Conservation (phyloP, 345 rosid genomes). For the Rubroshorea leprosula region DNA sequence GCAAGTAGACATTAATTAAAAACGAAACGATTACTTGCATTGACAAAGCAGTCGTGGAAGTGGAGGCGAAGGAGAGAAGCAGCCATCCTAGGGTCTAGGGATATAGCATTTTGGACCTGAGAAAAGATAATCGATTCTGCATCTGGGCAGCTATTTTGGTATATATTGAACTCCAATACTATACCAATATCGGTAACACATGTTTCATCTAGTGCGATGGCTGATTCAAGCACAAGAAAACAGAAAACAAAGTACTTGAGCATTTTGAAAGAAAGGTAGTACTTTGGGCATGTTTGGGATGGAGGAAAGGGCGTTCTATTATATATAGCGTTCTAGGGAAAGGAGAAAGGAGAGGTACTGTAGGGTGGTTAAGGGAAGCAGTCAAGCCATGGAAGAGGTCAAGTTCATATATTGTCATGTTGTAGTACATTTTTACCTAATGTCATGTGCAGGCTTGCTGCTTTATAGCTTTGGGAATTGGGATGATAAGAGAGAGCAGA, state of each 20-base stretch:
- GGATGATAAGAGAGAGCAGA: too few relatives aligned
- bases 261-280: constrained; percentile 13
- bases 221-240: constrained; percentile 18
- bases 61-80: constrained; percentile 77
- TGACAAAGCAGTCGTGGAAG: constrained; percentile 78
- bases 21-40: constrained; percentile 35
- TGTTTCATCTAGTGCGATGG: constrained; percentile 30
- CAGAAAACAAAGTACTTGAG: constrained; percentile 7
- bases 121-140: constrained; percentile 59
- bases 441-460: constrained; percentile 21
- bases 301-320: background rate
- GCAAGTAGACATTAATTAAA: background rate
- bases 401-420: constrained; percentile 11
- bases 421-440: constrained; percentile 14
- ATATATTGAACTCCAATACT: constrained; percentile 39
- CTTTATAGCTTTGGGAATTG: too few relatives aligned
- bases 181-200: constrained; percentile 42
- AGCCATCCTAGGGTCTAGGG: constrained; percentile 67
- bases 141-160: constrained; percentile 55
- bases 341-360: background rate
- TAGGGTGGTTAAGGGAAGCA: constrained; percentile 22
- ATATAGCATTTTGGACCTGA: constrained; percentile 49
- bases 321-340: background rate
- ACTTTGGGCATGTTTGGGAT: background rate
- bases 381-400: constrained; percentile 25